Conservation (phyloP, 768 basidiomycete genomes). For the Calocybe cyanea region DNA sequence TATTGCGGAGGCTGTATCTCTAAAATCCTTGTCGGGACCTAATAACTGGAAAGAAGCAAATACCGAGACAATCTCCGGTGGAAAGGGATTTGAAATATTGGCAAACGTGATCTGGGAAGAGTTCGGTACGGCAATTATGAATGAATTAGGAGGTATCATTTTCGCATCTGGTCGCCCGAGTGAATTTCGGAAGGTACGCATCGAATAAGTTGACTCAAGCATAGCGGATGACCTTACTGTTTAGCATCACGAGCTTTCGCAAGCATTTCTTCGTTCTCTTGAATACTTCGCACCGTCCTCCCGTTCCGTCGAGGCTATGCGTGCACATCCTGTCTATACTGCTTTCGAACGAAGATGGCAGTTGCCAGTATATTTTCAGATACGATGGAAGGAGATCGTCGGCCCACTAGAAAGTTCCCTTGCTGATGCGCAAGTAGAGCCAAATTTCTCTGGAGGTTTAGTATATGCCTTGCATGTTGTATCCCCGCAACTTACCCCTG, state of each 20-base stretch:
- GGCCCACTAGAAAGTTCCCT: constrained; percentile 70
- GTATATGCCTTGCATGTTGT: constrained; percentile 2
- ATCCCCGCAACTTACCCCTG: background rate
- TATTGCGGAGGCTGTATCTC: constrained; percentile 62
- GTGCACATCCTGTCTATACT: constrained; percentile 62
- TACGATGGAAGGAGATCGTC: constrained; percentile 95
- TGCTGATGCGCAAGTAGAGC: constrained; percentile 36
- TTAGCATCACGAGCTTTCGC: constrained; percentile 82
- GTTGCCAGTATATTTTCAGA: constrained; percentile 92
- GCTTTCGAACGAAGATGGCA: constrained; percentile 90
- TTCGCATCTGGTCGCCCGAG: constrained; percentile 92
- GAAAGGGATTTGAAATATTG: constrained; percentile 74
- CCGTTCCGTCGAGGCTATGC: constrained; percentile 66
- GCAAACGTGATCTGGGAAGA: constrained; percentile 89
- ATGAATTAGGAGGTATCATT: constrained; percentile 75
- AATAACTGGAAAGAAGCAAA: constrained; percentile 15
- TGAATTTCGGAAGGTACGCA: constrained; percentile 79
- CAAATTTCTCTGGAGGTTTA: constrained; percentile 38
- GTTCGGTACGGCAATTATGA: constrained; percentile 73
- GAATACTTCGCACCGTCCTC: constrained; percentile 80
- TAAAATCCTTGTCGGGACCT: constrained; percentile 37
- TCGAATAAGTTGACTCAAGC: constrained; percentile 1
- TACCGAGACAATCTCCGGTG: constrained; percentile 10
- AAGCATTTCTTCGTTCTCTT: constrained; percentile 76
- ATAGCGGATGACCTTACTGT: background rate